Base-by-base conservation (phyloP, 116 monocot species). In the Papilionanthe hybrid region DNA sequence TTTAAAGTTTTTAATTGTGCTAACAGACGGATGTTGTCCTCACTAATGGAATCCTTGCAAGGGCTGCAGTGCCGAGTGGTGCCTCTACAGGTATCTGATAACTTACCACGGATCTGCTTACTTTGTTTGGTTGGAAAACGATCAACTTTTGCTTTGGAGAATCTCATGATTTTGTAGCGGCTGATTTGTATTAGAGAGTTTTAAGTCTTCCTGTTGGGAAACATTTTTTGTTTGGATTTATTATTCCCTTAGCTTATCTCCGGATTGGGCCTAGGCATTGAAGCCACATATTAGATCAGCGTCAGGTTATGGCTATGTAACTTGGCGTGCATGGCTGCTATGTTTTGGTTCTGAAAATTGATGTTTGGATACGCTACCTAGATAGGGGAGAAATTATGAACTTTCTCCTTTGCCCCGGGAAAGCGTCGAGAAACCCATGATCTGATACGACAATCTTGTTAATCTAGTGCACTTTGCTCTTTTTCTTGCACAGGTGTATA, bases 401-500 rank as follows among this genome's bases (percentile, higher is more conserved):
- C 15, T 17, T 53, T 53, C 53, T 17, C 53, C 15, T 17, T 17
- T 13, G 53, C 3, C 3, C 15, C 15, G 13, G 49, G 13, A 49
- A 49, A 49, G 49, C 49, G 13, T 49, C 9, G 9, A 13, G 49
- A 53, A 53, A 53, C 53, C 53, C 15, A 53, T 53, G 53, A 3
- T 53, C 53, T 53, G 0, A 53, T 17, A 17, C 53, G 4, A 15
- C 17, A 17, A 53, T 53, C 13, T 37, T 53, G 53, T 17, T 53
- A 17, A 53, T 53, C 53, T 13, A 53, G 17, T 53, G 53, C 53
- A 23, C 23, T 22, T 23, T 79, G 18, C 22, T 73, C 44, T 44
- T 44, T 73, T 42, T 18, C 9, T 43, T n/a, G 17, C 73, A 43
- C 73, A 95, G 96, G 96, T 73, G 55, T 89, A 28, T 96, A 96